Evolutionary conservation across 495 filamentous ascomycete species (phyloP).

Genomic region (Penicillium steckii): DNA sequence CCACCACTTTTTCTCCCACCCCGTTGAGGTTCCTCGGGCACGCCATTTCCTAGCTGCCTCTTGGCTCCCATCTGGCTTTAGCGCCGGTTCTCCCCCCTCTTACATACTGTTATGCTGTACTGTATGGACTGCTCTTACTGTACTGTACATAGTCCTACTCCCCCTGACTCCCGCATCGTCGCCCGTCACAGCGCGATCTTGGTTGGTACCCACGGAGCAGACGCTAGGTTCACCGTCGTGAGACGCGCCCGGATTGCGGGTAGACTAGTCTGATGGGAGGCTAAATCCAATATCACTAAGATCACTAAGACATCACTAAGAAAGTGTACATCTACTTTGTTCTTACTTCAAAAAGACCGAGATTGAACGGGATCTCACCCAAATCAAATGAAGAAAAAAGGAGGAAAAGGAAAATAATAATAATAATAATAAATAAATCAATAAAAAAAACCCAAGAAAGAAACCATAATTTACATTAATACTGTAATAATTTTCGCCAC

Average conservation of each 20-base stretch:
- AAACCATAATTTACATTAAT: background rate
- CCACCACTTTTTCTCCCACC: constrained; percentile 3
- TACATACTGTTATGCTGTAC: too few species aligned
- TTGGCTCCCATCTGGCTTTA: constrained; percentile 3
- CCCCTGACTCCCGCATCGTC: constrained; percentile 18
- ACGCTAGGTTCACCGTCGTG: constrained; percentile 41
- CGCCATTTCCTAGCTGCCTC: constrained; percentile 32
- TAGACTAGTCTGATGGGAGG: constrained; percentile 42
- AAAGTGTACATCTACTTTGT: constrained; percentile 8
- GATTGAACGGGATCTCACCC: background rate
- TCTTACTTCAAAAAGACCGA: background rate
- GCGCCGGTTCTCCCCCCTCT: background rate
- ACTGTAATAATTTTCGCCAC: background rate
- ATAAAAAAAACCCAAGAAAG: background rate
- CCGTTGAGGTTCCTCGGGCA: constrained; percentile 39
- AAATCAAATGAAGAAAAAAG: background rate
- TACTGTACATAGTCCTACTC: constrained; percentile 15
- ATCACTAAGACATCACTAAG: constrained; percentile 10
- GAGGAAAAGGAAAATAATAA: background rate
- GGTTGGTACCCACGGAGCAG: constrained; percentile 36
- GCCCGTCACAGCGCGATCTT: constrained; percentile 31
- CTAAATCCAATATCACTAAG: constrained; percentile 31
- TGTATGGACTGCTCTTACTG: constrained; percentile 9
- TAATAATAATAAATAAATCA: constrained; percentile 1
- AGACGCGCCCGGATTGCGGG: constrained; percentile 37